Evolutionary conservation across 768 basidiomycete species (phyloP), one percentile per base, ranked within the genome.

Genomic region (Daedalea quercina): DNA sequence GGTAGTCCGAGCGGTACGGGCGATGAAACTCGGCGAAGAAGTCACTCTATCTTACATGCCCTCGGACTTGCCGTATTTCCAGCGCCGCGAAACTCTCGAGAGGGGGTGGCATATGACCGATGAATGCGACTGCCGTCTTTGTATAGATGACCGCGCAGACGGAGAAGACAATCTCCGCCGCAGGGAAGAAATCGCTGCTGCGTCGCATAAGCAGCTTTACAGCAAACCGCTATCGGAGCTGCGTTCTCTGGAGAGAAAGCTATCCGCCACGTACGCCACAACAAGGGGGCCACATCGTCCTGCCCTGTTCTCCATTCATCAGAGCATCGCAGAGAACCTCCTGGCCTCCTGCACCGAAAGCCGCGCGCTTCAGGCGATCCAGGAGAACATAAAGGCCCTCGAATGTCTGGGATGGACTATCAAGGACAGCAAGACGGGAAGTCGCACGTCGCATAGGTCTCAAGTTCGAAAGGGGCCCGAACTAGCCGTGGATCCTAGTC

Each of bases 1-100:
- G 52, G 50, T 68, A 47, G 54, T 72, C n/a, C 61, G 70, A 9
- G 63, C 69, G 3, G 34, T 35, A 49, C 64, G 25, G 57, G 61
- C 20, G 34, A 62, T 73, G 45, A 17, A 31, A 9, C 35, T 41
- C 0, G 71, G 66, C 19, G 57, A 59, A 3, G 69, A 71, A 43
- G 35, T 70, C 34, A 58, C 59, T 17, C 8, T 44, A 22, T 3
- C 44, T 3, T 44, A 44, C 17, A 22, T 7, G 3, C 9, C 20
- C 7, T 20, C 37, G 37, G 4, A 7, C 20, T 2, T 7, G 2
- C 9, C 47, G n/a, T 59, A 56, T 47, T 0, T 33, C 20, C 50
- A 55, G 41, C 57, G 57, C 24, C 45, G 44, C 12, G 22, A 28
- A 6, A 41, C 24, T 12, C 54, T 60, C 43, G 26, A 24, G 46